Percentiles rank a stretch among this genome's conserved stretches.
These are phyloP conservation scores for Psilocybe cyanescens DNA, from an alignment of 768 basidiomycete species.

Conservation along the genomic window DNA sequence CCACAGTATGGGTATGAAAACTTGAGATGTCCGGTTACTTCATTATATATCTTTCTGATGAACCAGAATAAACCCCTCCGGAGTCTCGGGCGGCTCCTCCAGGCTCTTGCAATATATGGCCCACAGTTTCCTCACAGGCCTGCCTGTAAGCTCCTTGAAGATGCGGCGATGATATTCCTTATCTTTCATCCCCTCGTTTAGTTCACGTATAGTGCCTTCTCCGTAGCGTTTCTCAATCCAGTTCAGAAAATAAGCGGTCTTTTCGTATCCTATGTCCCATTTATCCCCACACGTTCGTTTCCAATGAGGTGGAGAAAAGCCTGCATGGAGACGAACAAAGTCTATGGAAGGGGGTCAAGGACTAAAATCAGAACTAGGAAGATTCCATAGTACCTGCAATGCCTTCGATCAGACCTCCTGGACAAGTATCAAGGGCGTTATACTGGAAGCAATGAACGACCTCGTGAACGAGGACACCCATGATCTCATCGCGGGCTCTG, in stretches of 20 bases:
- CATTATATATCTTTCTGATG: background rate
- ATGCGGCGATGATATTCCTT: conserved; percentile 51
- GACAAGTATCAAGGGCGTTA: conserved; percentile 61
- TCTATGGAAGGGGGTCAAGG: conserved; percentile 41
- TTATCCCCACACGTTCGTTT: conserved; percentile 42
- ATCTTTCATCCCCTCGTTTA: conserved; percentile 60
- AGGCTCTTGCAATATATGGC: conserved; percentile 15
- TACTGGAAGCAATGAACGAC: conserved; percentile 82
- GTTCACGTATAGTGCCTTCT: conserved; percentile 53
- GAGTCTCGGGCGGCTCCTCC: background rate
- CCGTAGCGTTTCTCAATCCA: conserved; percentile 65
- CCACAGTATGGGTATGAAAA: too few species aligned
- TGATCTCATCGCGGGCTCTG: conserved; percentile 61
- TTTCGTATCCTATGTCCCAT: conserved; percentile 81
- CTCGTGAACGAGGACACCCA: conserved; percentile 75
- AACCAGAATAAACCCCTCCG: background rate
- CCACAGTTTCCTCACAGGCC: conserved; percentile 20
- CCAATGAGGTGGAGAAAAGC: conserved; percentile 75
- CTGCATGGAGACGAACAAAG: conserved; percentile 68
- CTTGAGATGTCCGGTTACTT: background rate
- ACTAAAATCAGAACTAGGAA: background rate
- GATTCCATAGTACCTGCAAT: conserved; percentile 61
- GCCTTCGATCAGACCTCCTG: conserved; percentile 78
- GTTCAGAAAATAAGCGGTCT: conserved; percentile 75
- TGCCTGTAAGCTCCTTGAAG: conserved; percentile 42